Percentiles rank a stretch among this genome's conserved stretches.
These are phyloP conservation scores for Linum trigynum DNA, from an alignment of 345 rosid species.

Conservation along the genomic window DNA sequence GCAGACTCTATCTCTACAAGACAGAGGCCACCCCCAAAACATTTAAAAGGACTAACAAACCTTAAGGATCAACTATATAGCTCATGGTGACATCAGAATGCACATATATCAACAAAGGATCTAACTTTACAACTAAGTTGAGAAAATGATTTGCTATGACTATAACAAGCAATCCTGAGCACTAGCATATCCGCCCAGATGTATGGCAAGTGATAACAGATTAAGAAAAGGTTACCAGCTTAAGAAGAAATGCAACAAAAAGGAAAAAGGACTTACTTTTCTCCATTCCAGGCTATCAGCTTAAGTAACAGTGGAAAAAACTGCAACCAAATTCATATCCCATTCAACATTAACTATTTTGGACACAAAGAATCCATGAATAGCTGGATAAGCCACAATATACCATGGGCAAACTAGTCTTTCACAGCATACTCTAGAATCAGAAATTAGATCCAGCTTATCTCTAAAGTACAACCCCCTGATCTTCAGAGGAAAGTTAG, in stretches of 20 bases:
- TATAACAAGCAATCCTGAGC: not conserved
- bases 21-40: not conserved
- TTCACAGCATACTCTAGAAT: not conserved
- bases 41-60: not conserved
- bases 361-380: not conserved
- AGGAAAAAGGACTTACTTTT: conserved; percentile 45
- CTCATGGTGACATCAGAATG: too few relatives aligned
- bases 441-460: not conserved
- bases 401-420: not conserved
- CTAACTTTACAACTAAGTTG: not conserved
- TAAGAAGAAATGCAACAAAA: not conserved
- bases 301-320: conserved; percentile 89
- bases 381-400: not conserved
- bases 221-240: not conserved
- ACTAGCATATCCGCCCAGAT: not conserved
- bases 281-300: conserved; percentile 92
- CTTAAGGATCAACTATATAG: too few relatives aligned
- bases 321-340: conserved; percentile 31
- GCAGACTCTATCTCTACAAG: not conserved
- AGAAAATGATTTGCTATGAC: not conserved
- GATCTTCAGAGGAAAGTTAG: too few relatives aligned
- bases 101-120: too few relatives aligned
- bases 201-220: not conserved
- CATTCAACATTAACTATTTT: not conserved
- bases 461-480: too few relatives aligned